Percentiles rank a stretch among this genome's conserved stretches.
Conservation (phyloP, 2,329 filamentous ascomycete species). For the Alternaria sp. region DNA sequence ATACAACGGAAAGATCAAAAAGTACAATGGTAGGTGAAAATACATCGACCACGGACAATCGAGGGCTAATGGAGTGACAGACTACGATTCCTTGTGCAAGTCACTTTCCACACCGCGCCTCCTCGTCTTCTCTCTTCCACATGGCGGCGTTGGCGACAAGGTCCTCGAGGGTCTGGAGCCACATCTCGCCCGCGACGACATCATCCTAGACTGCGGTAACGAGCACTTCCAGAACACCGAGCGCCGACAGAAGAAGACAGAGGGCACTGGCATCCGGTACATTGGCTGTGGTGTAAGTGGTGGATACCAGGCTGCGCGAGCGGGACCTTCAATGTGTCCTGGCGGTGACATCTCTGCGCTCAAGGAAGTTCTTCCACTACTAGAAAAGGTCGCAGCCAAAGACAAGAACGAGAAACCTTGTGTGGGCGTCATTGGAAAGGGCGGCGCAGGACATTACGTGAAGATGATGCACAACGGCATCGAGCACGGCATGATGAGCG, state of each 20-base stretch:
- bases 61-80: constrained; percentile 35
- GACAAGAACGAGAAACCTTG: constrained; percentile 67
- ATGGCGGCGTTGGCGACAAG: constrained; percentile 58
- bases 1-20: constrained; percentile 49
- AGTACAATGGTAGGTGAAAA: constrained; percentile 45
- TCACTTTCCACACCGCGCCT: constrained; percentile 59
- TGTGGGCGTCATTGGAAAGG: constrained; percentile 66
- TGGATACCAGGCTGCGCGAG: constrained; percentile 72
- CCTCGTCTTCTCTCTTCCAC: constrained; percentile 63
- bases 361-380: constrained; percentile 66
- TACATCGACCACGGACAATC: neutral
- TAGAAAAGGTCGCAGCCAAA: constrained; percentile 69
- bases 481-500: constrained; percentile 74
- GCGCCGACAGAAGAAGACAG: constrained; percentile 65
- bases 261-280: constrained; percentile 67
- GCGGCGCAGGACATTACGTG: constrained; percentile 73
- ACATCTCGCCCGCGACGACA: constrained; percentile 66
- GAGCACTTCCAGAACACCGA: constrained; percentile 73
- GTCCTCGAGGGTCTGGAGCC: constrained; percentile 58
- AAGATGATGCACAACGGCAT: constrained; percentile 82
- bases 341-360: constrained; percentile 67
- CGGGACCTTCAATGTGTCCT: constrained; percentile 73
- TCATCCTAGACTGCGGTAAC: constrained; percentile 74
- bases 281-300: constrained; percentile 74
- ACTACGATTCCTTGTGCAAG: constrained; percentile 61